phyloP scores from a whole-genome alignment of 2,329 filamentous ascomycete genomes.

The Colletotrichum chrysophilum region DNA sequence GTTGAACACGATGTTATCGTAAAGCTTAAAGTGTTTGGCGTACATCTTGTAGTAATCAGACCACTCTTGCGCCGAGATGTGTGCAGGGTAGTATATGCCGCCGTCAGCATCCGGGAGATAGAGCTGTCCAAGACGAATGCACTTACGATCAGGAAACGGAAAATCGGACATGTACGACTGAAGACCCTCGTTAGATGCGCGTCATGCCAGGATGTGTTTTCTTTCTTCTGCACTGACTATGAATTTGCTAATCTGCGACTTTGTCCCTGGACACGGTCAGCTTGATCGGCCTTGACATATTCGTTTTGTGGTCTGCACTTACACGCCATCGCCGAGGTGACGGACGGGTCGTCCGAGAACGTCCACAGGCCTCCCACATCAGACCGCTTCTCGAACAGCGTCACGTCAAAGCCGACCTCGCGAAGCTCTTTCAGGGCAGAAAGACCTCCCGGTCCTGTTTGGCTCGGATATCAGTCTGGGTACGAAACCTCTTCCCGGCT shows the following conservation, averaged over 20 bases:
- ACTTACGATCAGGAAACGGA: constrained; percentile 26
- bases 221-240: constrained; percentile 12
- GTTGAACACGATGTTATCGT: constrained; percentile 23
- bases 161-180: constrained; percentile 28
- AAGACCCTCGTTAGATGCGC: neutral
- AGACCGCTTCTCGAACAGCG: constrained; percentile 26
- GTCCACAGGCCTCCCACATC: constrained; percentile 28
- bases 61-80: neutral
- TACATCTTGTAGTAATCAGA: constrained; percentile 27
- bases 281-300: neutral
- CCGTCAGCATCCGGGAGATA: neutral
- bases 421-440: constrained; percentile 26
- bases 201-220: neutral
- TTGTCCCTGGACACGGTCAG: neutral
- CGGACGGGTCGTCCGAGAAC: constrained; percentile 24
- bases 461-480: neutral
- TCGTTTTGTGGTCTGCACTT: constrained; percentile 8
- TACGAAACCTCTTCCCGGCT: no score
- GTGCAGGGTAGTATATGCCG: neutral
- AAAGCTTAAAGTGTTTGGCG: constrained; percentile 23
- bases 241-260: constrained; percentile 28
- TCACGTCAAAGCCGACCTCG: constrained; percentile 28
- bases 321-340: constrained; percentile 22
- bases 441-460: constrained; percentile 26
- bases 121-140: neutral